Percentiles rank a stretch among this genome's conserved stretches.
Evolutionary conservation across 768 basidiomycete genomes (phyloP).

Genomic region (Pleurotus ostreatus): DNA sequence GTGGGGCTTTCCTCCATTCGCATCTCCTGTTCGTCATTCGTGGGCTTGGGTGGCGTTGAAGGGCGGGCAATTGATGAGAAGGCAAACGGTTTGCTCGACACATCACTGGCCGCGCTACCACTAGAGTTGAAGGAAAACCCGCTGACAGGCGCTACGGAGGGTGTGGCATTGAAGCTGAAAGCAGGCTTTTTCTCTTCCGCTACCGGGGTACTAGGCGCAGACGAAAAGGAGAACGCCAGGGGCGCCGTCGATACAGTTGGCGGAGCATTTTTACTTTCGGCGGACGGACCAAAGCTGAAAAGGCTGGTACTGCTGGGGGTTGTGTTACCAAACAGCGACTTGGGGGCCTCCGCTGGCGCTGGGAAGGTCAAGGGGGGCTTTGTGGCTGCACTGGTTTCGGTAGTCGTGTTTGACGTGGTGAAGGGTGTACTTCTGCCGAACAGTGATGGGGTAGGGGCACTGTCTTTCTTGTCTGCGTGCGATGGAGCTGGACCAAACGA

Average conservation of each 20-base stretch:
- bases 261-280: background rate
- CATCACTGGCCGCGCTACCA: slow-evolving; percentile 32
- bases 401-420: slow-evolving; percentile 10
- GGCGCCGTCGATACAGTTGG: slow-evolving; percentile 16
- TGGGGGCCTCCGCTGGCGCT: slow-evolving; percentile 28
- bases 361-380: slow-evolving; percentile 8
- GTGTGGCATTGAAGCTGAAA: slow-evolving; percentile 40
- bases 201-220: slow-evolving; percentile 28
- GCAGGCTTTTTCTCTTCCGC: slow-evolving; percentile 30
- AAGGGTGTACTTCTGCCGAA: slow-evolving; percentile 1
- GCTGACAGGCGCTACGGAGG: slow-evolving; percentile 24
- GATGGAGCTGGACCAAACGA: slow-evolving; percentile 16
- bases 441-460: slow-evolving; percentile 10
- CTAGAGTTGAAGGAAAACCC: slow-evolving; percentile 47
- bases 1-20: slow-evolving; percentile 83
- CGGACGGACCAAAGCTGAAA: slow-evolving; percentile 11
- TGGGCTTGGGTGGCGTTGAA: slow-evolving; percentile 55
- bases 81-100: slow-evolving; percentile 47
- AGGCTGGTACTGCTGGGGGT: slow-evolving; percentile 6
- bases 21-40: slow-evolving; percentile 57
- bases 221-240: slow-evolving; percentile 44
- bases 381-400: slow-evolving; percentile 9
- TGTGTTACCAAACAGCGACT: slow-evolving; percentile 34
- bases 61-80: slow-evolving; percentile 45
- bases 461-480: slow-evolving; percentile 10